Base-by-base conservation (phyloP, 208 protist species). In the Naegleria lovaniensis region DNA sequence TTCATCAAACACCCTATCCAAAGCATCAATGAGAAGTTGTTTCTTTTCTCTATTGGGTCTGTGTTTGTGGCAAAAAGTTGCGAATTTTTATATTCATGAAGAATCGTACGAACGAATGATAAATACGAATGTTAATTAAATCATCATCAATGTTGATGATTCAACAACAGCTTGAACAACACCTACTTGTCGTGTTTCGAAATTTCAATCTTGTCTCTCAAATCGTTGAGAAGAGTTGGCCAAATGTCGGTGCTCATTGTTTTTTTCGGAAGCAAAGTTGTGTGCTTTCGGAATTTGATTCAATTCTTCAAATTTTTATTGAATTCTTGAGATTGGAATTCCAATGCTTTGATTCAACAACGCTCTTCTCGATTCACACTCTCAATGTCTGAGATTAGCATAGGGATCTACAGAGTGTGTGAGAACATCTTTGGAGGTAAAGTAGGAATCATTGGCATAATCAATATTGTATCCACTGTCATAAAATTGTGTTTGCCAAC, bases 401-500 rank as follows among this genome's bases (percentile, higher is more conserved):
- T 48, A 85, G 11, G 83, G 83, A 43, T 85, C 83, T 19, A 43
- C 41, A 2, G 83, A 3, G 48, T 85, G 83, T 19, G 83, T 85
- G 11, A 85, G n/a, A 39, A 85, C 11, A 48, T 85, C 83, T n/a
- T 48, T 85, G 29, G 9, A 19, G 1, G 29, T 43, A 39, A 85
- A 43, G 16, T 85, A 39, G 6, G 29, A 5, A 16, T 48, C 33
- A 19, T 6, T 11, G n/a, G 15, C 29, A 43, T 43, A 48, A 43
- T 85, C 38, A 85, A 85, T 15, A 48, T 48, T 48, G 1, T 43
- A 48, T 48, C 15, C 15, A 85, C 22, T 48, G 16, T 40, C 39
- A 85, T 85, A 85, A n/a, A 33, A 39, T 48, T 85, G 16, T 40
- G 83, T 85, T 48, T 40, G 40, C 83, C 83, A 85, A 85, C n/a